phyloP scores from a whole-genome alignment of 2,329 filamentous ascomycete genomes.

The Pyrenophora seminiperda region DNA sequence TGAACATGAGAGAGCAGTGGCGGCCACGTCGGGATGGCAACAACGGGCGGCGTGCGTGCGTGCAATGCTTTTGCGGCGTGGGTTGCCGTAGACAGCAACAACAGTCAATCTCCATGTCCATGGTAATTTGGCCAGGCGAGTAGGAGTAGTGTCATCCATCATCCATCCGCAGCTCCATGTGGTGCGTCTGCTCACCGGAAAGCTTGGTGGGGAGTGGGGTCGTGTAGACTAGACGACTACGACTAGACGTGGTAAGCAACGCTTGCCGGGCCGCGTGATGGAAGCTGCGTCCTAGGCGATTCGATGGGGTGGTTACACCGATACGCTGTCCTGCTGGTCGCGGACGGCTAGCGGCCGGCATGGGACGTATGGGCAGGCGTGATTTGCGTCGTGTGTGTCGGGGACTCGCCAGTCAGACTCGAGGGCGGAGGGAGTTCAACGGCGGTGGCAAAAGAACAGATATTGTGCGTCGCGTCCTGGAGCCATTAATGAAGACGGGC shows the following conservation, averaged over 20 bases:
- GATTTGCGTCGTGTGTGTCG: slow-evolving; percentile 27
- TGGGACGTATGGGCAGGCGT: slow-evolving; percentile 28
- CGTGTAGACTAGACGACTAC: slow-evolving; percentile 19
- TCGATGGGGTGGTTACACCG: slow-evolving; percentile 38
- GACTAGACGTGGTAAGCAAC: slow-evolving; percentile 22
- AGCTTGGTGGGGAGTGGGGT: slow-evolving; percentile 23
- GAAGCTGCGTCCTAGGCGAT: slow-evolving; percentile 25
- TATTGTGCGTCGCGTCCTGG: slow-evolving; percentile 31
- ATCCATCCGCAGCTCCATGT: slow-evolving; percentile 15
- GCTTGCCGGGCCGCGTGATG: slow-evolving; percentile 31
- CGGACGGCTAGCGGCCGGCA: slow-evolving; percentile 21
- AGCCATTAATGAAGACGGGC: slow-evolving; percentile 35
- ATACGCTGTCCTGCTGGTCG: slow-evolving; percentile 43
- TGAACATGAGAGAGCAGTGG: no score
- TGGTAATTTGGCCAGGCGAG: slow-evolving; percentile 1
- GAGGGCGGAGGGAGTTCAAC: slow-evolving; percentile 16
- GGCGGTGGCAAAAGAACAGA: slow-evolving; percentile 35
- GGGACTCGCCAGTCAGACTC: slow-evolving; percentile 26
- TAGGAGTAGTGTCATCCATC: slow-evolving; percentile 12
- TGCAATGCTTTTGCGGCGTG: no score
- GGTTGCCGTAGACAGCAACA: no score
- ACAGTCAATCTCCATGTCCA: slow-evolving; percentile 4
- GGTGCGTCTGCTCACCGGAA: slow-evolving; percentile 38
- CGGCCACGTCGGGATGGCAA: no score
- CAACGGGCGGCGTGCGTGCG: slow-evolving; percentile 10